Percentiles rank a stretch among this genome's conserved stretches.
Conservation (phyloP, 805 yeast genomes). For the Lipomyces mesembrius region DNA sequence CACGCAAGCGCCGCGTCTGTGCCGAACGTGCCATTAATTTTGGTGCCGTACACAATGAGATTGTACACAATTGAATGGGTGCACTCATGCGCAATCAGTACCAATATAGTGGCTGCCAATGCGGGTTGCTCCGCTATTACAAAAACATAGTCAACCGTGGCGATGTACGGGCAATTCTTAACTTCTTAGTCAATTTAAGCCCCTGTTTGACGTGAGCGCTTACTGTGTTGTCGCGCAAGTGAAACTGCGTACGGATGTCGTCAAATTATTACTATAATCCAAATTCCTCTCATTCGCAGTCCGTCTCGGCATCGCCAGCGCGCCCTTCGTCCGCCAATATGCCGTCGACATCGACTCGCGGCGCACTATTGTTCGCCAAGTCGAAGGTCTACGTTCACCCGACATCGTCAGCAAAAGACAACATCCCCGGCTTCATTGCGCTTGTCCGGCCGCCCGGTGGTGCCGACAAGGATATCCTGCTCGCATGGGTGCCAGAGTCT, state of each 20-base stretch:
- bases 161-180: not conserved
- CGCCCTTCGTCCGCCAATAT: slow-evolving; percentile 10
- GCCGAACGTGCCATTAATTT: not conserved
- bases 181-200: not conserved
- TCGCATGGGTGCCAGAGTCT: slow-evolving; percentile 69
- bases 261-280: not conserved
- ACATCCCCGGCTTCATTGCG: slow-evolving; percentile 76
- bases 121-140: not conserved
- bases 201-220: not conserved
- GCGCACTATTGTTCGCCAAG: slow-evolving; percentile 48
- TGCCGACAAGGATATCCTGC: slow-evolving; percentile 56
- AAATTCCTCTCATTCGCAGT: slow-evolving; percentile 7
- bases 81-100: not conserved
- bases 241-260: not conserved
- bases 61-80: not conserved
- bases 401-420: slow-evolving; percentile 70
- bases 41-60: not conserved
- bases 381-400: slow-evolving; percentile 79
- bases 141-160: not conserved
- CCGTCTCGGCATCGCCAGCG: not conserved
- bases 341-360: slow-evolving; percentile 14
- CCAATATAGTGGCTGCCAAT: not conserved
- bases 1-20: not conserved
- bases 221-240: not conserved
- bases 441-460: slow-evolving; percentile 60